Conservation (phyloP, 2,329 filamentous ascomycete species). For the Amphichorda felina region DNA sequence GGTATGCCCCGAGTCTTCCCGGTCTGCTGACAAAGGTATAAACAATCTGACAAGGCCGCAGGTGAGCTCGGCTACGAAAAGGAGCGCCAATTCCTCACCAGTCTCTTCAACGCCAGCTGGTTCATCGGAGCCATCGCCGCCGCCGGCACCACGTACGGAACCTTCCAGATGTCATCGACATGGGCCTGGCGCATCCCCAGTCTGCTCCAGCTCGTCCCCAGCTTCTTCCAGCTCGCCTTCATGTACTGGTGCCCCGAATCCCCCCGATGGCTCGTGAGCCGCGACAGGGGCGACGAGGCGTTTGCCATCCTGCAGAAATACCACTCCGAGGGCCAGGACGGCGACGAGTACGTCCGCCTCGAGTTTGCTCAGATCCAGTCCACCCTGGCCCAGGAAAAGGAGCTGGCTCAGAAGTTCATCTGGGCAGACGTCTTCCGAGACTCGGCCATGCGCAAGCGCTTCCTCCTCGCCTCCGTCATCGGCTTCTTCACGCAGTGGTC, state of each 20-base stretch:
- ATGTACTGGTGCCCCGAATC: slow-evolving; percentile 9
- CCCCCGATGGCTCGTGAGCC: slow-evolving; percentile 17
- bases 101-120: slow-evolving; percentile 14
- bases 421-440: slow-evolving; percentile 11
- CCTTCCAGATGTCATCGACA: slow-evolving; percentile 9
- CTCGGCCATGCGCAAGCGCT: slow-evolving; percentile 14
- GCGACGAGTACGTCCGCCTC: slow-evolving; percentile 10
- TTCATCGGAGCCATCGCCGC: slow-evolving; percentile 24
- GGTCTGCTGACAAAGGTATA: too few relatives aligned
- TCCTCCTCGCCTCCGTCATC: slow-evolving; percentile 11
- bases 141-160: slow-evolving; percentile 15
- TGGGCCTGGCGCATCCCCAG: slow-evolving; percentile 16
- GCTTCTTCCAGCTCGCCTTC: slow-evolving; percentile 6
- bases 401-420: slow-evolving; percentile 13
- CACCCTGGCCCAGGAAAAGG: slow-evolving; percentile 12
- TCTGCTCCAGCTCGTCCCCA: slow-evolving; percentile 10
- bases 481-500: slow-evolving; percentile 15
- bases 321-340: slow-evolving; percentile 27
- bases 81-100: slow-evolving; percentile 6
- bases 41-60: too few relatives aligned
- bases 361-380: slow-evolving; percentile 17
- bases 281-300: slow-evolving; percentile 23
- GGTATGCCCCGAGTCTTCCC: too few relatives aligned
- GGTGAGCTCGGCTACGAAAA: slow-evolving; percentile 19
- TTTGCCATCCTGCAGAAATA: slow-evolving; percentile 22